Evolutionary conservation across 257 asterid genomes (phyloP), one percentile per base, ranked within the genome.

Genomic region (Solanum virginianum): DNA sequence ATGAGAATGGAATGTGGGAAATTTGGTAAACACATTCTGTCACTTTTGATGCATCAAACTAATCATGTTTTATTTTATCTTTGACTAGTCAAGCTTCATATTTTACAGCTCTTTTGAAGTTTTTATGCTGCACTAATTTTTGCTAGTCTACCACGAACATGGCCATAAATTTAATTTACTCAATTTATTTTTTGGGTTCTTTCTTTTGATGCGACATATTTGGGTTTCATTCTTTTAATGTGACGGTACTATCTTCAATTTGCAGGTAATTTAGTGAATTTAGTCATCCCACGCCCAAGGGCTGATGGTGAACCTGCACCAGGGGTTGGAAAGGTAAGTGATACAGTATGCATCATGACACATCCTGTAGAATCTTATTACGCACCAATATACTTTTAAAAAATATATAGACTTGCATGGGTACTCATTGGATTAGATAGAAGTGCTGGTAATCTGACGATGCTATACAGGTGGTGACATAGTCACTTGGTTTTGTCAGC

Each of bases 301-400:
- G 90, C 96, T 26, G 87, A 81, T 55, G 97, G 92, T 57, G 99
- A 94, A 87, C 87, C 86, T 87, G 71, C 89, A 36, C 98, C 99
- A 13, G 99, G 99, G 81, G 93, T 94, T 56, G 99, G 99, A 86
- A 97, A 95, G 98, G 99, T 95, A 71, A 53, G 97, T 89, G 20
- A 66, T 18, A 11, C 14, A n/a, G 56, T 72, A 72, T n/a, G 80
- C 80, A 45, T 54, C 15, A 32, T 54, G 74, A 43, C 20, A 14
- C 29, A 59, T 41, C 41, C 24, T 22, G 81, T 10, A 16, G 51
- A 62, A 24, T 51, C 41, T 41, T 65, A 14, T 24, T 5, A 7
- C 49, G 53, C 60, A 26, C 81, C 62, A 59, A 39, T 60, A 39
- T 13, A 45, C 75, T 43, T 72, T 53, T 14, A 12, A 5, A n/a